Conservation (phyloP, 331 rosid genomes). For the Spiraea crenata region DNA sequence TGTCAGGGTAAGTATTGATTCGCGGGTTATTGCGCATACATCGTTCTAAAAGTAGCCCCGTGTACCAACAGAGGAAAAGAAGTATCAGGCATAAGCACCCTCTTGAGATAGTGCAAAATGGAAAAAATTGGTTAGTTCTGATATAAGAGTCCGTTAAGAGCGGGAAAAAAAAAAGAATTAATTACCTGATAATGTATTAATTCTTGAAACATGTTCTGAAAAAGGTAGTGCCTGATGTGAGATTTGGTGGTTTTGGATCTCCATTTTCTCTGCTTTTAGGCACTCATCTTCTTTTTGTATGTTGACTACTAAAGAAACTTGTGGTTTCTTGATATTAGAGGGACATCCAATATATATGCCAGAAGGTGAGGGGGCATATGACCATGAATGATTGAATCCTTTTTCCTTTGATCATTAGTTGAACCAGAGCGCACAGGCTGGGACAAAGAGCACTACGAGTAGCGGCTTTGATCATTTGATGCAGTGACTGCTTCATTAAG, state of each 20-base stretch:
- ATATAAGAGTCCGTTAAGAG: too few species aligned
- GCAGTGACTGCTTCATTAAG: too few species aligned
- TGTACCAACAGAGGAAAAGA: constrained; percentile 55
- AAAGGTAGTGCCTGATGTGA: constrained; percentile 43
- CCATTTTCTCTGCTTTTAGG: constrained; percentile 33
- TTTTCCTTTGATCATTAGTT: too few species aligned
- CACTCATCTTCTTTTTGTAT: constrained; percentile 3
- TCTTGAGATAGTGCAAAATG: constrained; percentile 67
- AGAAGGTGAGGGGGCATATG: not conserved
- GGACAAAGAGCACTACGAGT: too few species aligned
- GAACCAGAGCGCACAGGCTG: too few species aligned
- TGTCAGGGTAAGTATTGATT: constrained; percentile 52
- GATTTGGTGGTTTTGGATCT: constrained; percentile 35
- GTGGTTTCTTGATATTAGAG: not conserved
- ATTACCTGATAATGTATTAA: constrained; percentile 70
- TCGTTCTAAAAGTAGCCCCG: constrained; percentile 47
- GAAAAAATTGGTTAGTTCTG: too few species aligned
- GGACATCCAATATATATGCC: not conserved
- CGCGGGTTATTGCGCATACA: constrained; percentile 45
- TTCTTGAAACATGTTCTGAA: constrained; percentile 67
- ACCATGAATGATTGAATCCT: constrained; percentile 7
- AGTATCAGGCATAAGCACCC: constrained; percentile 63
- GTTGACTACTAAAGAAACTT: not conserved
- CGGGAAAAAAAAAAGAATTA: too few species aligned
- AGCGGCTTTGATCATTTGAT: too few species aligned